Evolutionary conservation across 768 basidiomycete genomes (phyloP).

Genomic region (Tricholoma bakamatsutake): DNA sequence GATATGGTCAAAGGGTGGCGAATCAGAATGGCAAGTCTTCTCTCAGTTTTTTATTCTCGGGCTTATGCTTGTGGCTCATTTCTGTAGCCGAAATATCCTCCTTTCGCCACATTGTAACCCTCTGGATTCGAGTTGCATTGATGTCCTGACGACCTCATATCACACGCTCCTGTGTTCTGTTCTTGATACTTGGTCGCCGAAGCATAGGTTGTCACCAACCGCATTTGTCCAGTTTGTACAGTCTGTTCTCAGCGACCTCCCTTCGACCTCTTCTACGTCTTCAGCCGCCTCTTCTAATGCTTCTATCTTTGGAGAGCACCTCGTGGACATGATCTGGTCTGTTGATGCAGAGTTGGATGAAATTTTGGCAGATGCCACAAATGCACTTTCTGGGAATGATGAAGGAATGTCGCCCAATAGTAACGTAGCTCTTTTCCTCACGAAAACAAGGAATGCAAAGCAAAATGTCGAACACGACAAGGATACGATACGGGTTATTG

Average conservation of each 20-base stretch:
- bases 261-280: conserved; percentile 63
- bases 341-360: conserved; percentile 76
- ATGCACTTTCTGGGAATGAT: conserved; percentile 28
- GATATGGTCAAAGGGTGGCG: conserved; percentile 55
- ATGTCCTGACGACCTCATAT: conserved; percentile 60
- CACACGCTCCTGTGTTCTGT: conserved; percentile 60
- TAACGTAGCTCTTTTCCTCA: conserved; percentile 15
- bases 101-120: conserved; percentile 55
- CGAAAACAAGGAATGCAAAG: conserved; percentile 42
- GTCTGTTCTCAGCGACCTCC: conserved; percentile 53
- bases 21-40: conserved; percentile 51
- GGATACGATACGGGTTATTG: conserved; percentile 47
- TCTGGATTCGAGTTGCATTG: conserved; percentile 44
- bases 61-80: conserved; percentile 11
- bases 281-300: conserved; percentile 41
- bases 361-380: conserved; percentile 49
- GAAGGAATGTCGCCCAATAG: conserved; percentile 21
- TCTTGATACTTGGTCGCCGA: conserved; percentile 50
- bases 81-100: conserved; percentile 54
- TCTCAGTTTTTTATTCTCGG: conserved; percentile 11
- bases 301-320: conserved; percentile 53
- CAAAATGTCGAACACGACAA: conserved; percentile 59
- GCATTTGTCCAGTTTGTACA: conserved; percentile 60
- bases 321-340: conserved; percentile 81
- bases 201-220: conserved; percentile 39